These are phyloP conservation scores for Xylariaceae sp. DNA, from an alignment of 2,329 filamentous ascomycete species.

Conservation along the genomic window DNA sequence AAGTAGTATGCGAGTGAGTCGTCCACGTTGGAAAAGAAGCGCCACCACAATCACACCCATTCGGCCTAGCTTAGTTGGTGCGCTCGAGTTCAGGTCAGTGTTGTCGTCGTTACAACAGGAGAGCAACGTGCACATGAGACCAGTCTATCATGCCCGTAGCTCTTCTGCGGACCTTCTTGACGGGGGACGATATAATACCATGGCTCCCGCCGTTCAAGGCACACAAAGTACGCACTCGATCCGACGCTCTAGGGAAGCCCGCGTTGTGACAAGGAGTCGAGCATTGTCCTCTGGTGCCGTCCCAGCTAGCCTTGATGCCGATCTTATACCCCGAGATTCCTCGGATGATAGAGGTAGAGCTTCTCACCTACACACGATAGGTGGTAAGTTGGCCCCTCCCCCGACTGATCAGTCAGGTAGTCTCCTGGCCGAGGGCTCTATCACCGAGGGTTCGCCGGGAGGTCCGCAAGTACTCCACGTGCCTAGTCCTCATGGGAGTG, in stretches of 20 bases:
- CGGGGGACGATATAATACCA: background rate
- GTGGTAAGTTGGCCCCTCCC: conserved; percentile 39
- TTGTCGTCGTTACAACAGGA: conserved; percentile 84
- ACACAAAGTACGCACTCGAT: conserved; percentile 21
- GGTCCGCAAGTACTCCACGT: conserved; percentile 45
- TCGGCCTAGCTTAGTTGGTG: conserved; percentile 88
- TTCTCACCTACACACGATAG: conserved; percentile 32
- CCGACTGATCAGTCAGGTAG: conserved; percentile 19
- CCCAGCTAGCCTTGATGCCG: conserved; percentile 40
- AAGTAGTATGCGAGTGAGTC: conserved; percentile 87
- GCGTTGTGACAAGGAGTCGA: conserved; percentile 40
- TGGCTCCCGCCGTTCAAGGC: conserved; percentile 6
- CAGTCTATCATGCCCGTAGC: conserved; percentile 65
- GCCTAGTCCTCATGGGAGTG: conserved; percentile 48
- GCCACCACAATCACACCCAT: conserved; percentile 82
- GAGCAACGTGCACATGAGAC: conserved; percentile 71
- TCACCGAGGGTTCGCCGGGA: conserved; percentile 15
- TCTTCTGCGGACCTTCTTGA: conserved; percentile 64
- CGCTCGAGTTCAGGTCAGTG: conserved; percentile 89
- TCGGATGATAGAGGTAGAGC: conserved; percentile 33
- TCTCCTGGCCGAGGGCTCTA: conserved; percentile 20
- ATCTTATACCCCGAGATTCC: conserved; percentile 45
- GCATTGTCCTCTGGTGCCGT: conserved; percentile 52
- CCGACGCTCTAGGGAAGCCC: conserved; percentile 15
- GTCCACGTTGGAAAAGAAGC: conserved; percentile 65